Base-by-base conservation (phyloP, 257 asterid genomes). In the Forsythia viridissima region DNA sequence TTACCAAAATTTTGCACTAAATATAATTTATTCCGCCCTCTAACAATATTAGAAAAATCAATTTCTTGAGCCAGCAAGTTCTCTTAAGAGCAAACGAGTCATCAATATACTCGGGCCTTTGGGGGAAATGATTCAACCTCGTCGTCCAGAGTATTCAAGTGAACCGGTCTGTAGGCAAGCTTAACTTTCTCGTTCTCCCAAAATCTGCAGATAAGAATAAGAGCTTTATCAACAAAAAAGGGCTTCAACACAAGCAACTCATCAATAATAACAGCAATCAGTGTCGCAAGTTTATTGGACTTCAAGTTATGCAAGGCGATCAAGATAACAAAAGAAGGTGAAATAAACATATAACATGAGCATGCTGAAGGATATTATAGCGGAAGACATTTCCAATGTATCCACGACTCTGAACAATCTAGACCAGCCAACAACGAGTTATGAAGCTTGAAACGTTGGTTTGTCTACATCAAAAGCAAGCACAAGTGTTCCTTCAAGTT, bases 51-150 rank as follows among this genome's bases (percentile, higher is more conserved):
- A 48, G 42, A 61, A 39, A 71, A 8, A 59, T 70, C 36, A 15
- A 18, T 38, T 21, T 76, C 79, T 76, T 70, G 40, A 80, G 77
- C 80, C 16, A 48, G 71, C 71, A 71, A 12, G 13, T 43, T 34
- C 5, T 21, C 40, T 41, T 73, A 24, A 20, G 24, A 12, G 21
- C 34, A 30, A 30, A 30, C 0, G 34, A 30, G 34, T 30, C 34
- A 80, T 77, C 79, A 90, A 84, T 89, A 90, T 75, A 89, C 93
- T 5, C 95, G 87, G 36, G 95, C 93, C 84, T 87, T 88, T 2
- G 95, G 94, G 0, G 93, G 95, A 84, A 90, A 87, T 1, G 90
- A 2, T 77, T 90, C 93, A 0, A 90, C 10, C 77, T 90, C 95
- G 12, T 89, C 92, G 65, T 90, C 93, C 44, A 90, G 85, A 34